Conservation (phyloP, 768 basidiomycete genomes). For the Tylopilus balloui region DNA sequence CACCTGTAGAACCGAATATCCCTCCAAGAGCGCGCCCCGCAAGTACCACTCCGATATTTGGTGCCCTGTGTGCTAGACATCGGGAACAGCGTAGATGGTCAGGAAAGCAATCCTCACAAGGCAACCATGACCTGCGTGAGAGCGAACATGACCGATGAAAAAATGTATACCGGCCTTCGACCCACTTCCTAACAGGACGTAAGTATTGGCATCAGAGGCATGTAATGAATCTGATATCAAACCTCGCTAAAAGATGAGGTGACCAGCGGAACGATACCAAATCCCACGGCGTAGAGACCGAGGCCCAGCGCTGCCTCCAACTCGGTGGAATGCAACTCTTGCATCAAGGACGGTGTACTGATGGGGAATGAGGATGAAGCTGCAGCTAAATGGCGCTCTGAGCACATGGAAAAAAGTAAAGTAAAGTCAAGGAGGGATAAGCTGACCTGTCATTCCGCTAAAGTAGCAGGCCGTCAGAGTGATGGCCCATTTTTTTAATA, state of each 20-base stretch:
- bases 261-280: conserved; percentile 55
- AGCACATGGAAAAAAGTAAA: neutral
- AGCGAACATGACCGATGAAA: conserved; percentile 46
- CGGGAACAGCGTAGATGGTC: neutral
- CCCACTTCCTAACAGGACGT: conserved; percentile 50
- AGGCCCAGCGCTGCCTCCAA: conserved; percentile 46
- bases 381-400: conserved; percentile 37
- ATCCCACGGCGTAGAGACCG: conserved; percentile 54
- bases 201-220: neutral
- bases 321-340: conserved; percentile 38
- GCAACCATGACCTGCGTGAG: conserved; percentile 44
- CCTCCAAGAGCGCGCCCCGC: conserved; percentile 58
- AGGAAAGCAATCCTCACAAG: conserved; percentile 19
- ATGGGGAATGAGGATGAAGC: conserved; percentile 48
- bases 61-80: conserved; percentile 24
- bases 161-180: conserved; percentile 55
- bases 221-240: neutral
- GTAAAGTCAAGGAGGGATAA: neutral
- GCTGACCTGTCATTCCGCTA: conserved; percentile 20
- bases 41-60: conserved; percentile 52
- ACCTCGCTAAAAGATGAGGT: conserved; percentile 64
- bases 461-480: conserved; percentile 31
- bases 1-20: conserved; percentile 57
- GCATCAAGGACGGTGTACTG: conserved; percentile 52
- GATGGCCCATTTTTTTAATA: conserved; percentile 40